Percentiles rank a stretch among this genome's conserved stretches.
Evolutionary conservation across 2,329 filamentous ascomycete genomes (phyloP).

Genomic region (Sarocladiaceae sp.): DNA sequence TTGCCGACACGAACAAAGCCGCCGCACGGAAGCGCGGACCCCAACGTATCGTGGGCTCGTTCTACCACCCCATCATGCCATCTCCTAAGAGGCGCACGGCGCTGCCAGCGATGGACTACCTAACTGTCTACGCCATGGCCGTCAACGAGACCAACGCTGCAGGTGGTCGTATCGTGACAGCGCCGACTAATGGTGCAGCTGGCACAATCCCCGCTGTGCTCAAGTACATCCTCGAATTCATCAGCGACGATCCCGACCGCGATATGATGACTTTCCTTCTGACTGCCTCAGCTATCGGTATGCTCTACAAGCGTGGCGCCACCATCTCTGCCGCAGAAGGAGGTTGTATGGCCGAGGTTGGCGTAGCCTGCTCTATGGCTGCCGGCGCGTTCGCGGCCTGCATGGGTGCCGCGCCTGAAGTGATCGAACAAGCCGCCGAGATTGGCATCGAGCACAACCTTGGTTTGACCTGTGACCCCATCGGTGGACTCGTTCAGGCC

Average conservation of each 20-base stretch:
- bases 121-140: constrained; percentile 46
- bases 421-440: constrained; percentile 46
- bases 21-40: constrained; percentile 21
- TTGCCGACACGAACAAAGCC: not conserved
- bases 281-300: constrained; percentile 45
- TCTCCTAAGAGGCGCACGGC: constrained; percentile 41
- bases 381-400: constrained; percentile 46
- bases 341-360: constrained; percentile 50
- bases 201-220: constrained; percentile 48
- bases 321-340: constrained; percentile 48
- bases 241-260: constrained; percentile 45
- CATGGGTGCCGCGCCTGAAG: constrained; percentile 46
- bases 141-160: constrained; percentile 51
- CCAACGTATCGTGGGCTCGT: constrained; percentile 39
- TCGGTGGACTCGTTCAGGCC: constrained; percentile 45
- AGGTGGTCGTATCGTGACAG: constrained; percentile 46
- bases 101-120: constrained; percentile 46
- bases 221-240: constrained; percentile 46
- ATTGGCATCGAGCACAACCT: constrained; percentile 51
- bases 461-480: constrained; percentile 46
- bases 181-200: constrained; percentile 46
- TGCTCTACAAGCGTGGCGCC: constrained; percentile 49
- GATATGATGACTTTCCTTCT: constrained; percentile 45
- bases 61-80: constrained; percentile 41
- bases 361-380: constrained; percentile 48